Percentiles rank a stretch among this genome's conserved stretches.
These are phyloP conservation scores for Melanogaster broomeanus DNA, from an alignment of 768 basidiomycete genomes.

Conservation along the genomic window DNA sequence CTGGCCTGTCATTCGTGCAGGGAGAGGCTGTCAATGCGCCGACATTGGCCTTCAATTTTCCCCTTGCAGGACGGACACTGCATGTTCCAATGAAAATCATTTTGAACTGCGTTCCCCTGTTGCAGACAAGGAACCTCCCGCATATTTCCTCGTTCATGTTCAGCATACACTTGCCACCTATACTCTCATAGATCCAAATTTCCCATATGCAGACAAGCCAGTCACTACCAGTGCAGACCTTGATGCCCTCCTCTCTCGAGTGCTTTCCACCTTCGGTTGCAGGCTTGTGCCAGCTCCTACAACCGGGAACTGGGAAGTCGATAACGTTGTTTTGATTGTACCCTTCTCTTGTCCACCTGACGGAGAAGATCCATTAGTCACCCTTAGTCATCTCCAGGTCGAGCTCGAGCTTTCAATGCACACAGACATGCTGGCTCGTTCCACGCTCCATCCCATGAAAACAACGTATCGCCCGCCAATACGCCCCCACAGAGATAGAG, in stretches of 20 bases:
- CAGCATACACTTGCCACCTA: conserved; percentile 49
- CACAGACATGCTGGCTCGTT: conserved; percentile 21
- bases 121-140: conserved; percentile 31
- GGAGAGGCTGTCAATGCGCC: conserved; percentile 49
- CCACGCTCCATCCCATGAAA: conserved; percentile 26
- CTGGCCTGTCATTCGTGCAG: conserved; percentile 51
- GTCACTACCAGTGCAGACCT: conserved; percentile 32
- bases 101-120: conserved; percentile 34
- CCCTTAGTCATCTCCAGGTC: conserved; percentile 23
- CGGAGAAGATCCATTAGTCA: conserved; percentile 2
- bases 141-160: conserved; percentile 36
- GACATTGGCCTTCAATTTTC: conserved; percentile 17
- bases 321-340: conserved; percentile 24
- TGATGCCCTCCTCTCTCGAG: conserved; percentile 43
- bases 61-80: conserved; percentile 9
- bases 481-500: conserved; percentile 9
- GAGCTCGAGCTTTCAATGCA: conserved; percentile 29
- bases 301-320: conserved; percentile 29
- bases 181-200: conserved; percentile 41
- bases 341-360: conserved; percentile 12
- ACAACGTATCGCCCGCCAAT: conserved; percentile 25
- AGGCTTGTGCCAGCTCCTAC: conserved; percentile 15
- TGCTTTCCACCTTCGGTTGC: conserved; percentile 48
- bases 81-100: conserved; percentile 15
- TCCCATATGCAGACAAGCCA: conserved; percentile 26